Evolutionary conservation across 1,139 yeast species (phyloP).

Genomic region (Geotrichum aggregatum): DNA sequence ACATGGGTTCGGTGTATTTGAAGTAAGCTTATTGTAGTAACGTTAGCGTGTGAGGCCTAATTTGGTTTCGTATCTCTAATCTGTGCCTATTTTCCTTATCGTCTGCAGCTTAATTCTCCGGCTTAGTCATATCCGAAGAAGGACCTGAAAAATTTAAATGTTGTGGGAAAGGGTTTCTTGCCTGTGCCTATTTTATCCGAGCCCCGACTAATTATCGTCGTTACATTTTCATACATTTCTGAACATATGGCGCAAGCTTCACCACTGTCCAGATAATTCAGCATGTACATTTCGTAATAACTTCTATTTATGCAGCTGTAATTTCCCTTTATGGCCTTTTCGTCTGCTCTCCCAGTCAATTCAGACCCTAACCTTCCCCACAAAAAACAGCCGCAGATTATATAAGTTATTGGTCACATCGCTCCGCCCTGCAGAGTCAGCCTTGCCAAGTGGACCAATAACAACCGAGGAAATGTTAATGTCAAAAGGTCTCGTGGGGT

Average conservation of each 20-base stretch:
- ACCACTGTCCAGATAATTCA: too few species aligned
- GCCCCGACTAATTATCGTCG: background rate
- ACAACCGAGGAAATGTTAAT: background rate
- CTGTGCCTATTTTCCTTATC: too few species aligned
- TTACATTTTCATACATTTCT: background rate
- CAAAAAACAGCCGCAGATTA: background rate
- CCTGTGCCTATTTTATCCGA: background rate
- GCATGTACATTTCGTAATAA: background rate
- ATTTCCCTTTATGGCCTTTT: background rate
- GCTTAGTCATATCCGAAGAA: too few species aligned
- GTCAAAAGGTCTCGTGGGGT: background rate
- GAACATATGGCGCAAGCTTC: too few species aligned
- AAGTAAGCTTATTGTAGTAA: too few species aligned
- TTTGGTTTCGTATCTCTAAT: too few species aligned
- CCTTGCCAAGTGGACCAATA: background rate
- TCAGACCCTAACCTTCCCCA: constrained; percentile 2
- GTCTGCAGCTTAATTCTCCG: too few species aligned
- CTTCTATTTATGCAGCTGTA: background rate
- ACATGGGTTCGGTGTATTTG: too few species aligned
- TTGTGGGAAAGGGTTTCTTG: background rate
- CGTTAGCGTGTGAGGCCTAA: too few species aligned
- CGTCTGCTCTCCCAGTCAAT: background rate
- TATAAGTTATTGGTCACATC: background rate
- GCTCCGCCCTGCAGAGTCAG: background rate
- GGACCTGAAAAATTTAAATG: too few species aligned